phyloP scores from a whole-genome alignment of 371 early-diverging fungal genomes.

The Rhizopus sp. region DNA sequence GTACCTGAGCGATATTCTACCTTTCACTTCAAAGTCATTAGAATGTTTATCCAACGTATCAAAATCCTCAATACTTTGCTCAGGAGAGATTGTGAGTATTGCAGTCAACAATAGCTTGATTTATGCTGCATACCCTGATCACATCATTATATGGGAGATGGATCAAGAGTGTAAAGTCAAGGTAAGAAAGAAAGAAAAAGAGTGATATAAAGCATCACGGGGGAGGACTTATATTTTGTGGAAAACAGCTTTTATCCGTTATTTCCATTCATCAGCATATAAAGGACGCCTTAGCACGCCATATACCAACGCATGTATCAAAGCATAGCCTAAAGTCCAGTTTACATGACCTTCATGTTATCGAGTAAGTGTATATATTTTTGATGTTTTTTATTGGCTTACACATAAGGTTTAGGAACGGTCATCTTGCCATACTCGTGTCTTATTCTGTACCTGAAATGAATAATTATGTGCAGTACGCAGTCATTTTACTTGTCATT shows the following conservation, averaged over 20 bases:
- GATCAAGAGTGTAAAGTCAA: neutral
- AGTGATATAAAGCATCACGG: neutral
- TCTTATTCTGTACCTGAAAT: slow-evolving; percentile 15
- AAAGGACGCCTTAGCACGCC: neutral
- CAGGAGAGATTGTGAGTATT: slow-evolving; percentile 3
- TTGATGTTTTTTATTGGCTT: neutral
- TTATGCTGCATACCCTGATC: slow-evolving; percentile 3
- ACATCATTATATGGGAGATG: neutral
- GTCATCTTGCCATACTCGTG: slow-evolving; percentile 2
- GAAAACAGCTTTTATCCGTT: neutral
- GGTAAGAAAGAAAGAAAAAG: neutral
- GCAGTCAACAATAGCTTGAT: neutral
- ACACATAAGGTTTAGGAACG: slow-evolving; percentile 7
- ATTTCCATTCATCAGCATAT: neutral
- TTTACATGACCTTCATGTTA: slow-evolving; percentile 1
- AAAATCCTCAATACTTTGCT: neutral
- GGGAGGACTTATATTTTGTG: neutral
- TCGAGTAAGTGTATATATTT: neutral
- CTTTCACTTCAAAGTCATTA: neutral
- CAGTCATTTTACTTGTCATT: neutral
- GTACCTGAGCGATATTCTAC: neutral
- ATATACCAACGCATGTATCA: neutral
- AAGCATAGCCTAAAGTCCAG: too few relatives aligned
- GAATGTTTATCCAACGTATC: neutral
- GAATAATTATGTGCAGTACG: slow-evolving; percentile 17